Evolutionary conservation across 345 rosid genomes (phyloP).

Genomic region (Sonneratia alba): DNA sequence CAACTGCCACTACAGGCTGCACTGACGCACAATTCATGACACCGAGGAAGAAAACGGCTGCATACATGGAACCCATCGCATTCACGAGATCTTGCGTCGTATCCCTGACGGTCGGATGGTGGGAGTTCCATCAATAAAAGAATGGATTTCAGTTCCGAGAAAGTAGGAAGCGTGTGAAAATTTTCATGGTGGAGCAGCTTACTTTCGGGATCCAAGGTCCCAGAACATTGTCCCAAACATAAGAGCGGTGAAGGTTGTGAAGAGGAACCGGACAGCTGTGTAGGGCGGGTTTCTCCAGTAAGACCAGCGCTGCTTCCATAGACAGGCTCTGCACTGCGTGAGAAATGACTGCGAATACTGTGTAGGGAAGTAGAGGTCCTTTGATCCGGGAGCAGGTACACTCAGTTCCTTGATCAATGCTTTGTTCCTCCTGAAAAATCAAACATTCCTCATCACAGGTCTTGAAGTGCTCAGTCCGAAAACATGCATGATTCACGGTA

Average conservation of each 20-base stretch:
- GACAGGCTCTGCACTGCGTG: conserved; percentile 30
- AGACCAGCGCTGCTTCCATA: conserved; percentile 40
- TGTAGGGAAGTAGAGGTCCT: conserved; percentile 25
- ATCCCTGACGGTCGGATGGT: conserved; percentile 1
- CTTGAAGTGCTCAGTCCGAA: neutral
- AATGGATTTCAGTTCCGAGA: neutral
- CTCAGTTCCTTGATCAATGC: conserved; percentile 23
- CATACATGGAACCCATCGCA: conserved; percentile 39
- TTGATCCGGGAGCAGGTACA: conserved; percentile 24
- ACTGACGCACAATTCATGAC: conserved; percentile 25
- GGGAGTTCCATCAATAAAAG: neutral
- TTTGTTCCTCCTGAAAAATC: conserved; percentile 42
- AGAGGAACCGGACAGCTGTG: conserved; percentile 31
- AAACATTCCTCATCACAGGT: neutral
- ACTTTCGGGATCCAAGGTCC: conserved; percentile 33
- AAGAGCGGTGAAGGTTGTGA: conserved; percentile 26
- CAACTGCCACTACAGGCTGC: conserved; percentile 34
- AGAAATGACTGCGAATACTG: conserved; percentile 23
- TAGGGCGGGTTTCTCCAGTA: conserved; percentile 42
- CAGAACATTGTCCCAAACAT: conserved; percentile 35
- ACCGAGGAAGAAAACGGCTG: conserved; percentile 34
- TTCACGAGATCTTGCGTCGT: conserved; percentile 22
- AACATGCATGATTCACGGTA: neutral
- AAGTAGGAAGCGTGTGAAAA: neutral
- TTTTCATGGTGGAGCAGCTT: neutral